phyloP scores from a whole-genome alignment of 345 rosid genomes.

The Salix dunnii region DNA sequence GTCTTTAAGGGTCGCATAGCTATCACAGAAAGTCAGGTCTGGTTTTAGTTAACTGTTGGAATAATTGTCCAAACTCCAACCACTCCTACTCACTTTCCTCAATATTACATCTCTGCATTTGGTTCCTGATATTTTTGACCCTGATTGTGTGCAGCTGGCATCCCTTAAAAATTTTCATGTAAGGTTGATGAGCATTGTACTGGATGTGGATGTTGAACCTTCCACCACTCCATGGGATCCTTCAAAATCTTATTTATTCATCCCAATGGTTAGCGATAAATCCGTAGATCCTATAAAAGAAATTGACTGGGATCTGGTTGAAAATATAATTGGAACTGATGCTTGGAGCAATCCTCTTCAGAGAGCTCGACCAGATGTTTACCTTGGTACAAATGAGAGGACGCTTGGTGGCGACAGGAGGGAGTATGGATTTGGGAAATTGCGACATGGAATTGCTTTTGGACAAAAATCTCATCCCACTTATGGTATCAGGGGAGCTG shows the following conservation, averaged over 20 bases:
- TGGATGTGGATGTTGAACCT: constrained; percentile 99
- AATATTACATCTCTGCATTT: not conserved
- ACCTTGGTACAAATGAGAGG: constrained; percentile 96
- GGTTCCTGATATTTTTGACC: not conserved
- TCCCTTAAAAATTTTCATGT: constrained; percentile 90
- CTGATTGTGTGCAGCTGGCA: constrained; percentile 69
- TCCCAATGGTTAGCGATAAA: constrained; percentile 77
- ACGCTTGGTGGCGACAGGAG: constrained; percentile 98
- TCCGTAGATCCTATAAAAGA: constrained; percentile 61
- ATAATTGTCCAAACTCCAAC: not conserved
- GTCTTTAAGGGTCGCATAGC: constrained; percentile 66
- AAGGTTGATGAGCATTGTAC: constrained; percentile 94
- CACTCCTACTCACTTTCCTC: not conserved
- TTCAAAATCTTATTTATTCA: constrained; percentile 94
- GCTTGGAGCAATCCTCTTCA: constrained; percentile 97
- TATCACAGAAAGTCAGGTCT: constrained; percentile 81
- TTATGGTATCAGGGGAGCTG: constrained; percentile 97
- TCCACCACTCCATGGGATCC: constrained; percentile 99
- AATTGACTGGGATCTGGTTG: constrained; percentile 83
- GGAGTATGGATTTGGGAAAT: constrained; percentile 95
- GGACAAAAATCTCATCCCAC: constrained; percentile 95
- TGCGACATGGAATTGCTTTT: constrained; percentile 81
- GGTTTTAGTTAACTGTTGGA: constrained; percentile 12
- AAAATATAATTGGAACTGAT: constrained; percentile 47
- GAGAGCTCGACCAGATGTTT: constrained; percentile 95